Base-by-base conservation (phyloP, 305 asterid species). In the Fraxinus platypoda region DNA sequence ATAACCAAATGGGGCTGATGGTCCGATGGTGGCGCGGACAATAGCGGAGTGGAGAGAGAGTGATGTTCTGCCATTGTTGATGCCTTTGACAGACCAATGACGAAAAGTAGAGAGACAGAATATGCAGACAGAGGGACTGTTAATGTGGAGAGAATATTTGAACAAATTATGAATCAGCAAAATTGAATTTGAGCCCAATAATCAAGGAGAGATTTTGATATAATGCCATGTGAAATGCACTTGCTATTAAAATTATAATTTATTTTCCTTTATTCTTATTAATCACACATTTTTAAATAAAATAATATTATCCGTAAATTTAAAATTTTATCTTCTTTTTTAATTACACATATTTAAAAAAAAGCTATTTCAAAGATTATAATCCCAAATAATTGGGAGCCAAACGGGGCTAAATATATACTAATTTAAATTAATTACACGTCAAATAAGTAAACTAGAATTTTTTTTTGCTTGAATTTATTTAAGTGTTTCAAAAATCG, bases 11-110 rank as follows among this genome's bases (percentile, higher is more conserved):
- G 94, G 19, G 88, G 80, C n/a, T 79, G 85, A 12, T 81, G 77
- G 49, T 88, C 87, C 80, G 91, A 73, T 26, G 88, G 35, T 19
- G 77, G 21, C 25, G 52, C 2, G 17, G 76, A 72, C 66, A 92
- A 90, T 49, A 94, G 94, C 25, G 98, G 98, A 80, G 94, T 75
- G 83, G 92, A 82, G 87, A 94, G 90, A 41, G 86, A 78, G 25
- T 80, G 89, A 83, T 83, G 83, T 37, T 78, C 88, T 38, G 89
- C 92, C 91, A 91, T 90, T 80, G 87, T 79, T 81, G 87, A 52
- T 23, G 57, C 34, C 30, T 35, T 26, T 35, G 81, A 31, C 80
- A 76, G 52, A 79, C 62, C 8, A 19, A 34, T 25, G 74, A 34
- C n/a, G 38, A 83, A 74, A 35, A 85, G 64, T 19, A 9, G 82